A percentile compares a stretch with the other conserved stretches of the same genome.
phyloP scores from a whole-genome alignment of 169 alveolate species.

The Cryptosporidium sp. region DNA sequence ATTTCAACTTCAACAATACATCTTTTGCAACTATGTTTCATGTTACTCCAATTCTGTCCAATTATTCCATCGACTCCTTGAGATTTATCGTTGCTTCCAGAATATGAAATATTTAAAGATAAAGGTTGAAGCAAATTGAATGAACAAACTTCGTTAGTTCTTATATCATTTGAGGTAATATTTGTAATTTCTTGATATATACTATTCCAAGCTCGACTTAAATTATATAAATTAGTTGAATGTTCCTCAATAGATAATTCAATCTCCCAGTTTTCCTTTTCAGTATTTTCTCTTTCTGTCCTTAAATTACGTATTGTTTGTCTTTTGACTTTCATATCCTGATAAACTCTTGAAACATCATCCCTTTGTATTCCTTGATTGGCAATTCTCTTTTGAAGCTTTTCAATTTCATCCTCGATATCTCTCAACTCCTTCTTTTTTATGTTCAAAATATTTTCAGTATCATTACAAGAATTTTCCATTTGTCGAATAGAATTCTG shows the following conservation, averaged over 20 bases:
- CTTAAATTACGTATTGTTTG: constrained; percentile 59
- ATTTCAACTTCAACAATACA: constrained; percentile 72
- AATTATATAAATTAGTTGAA: constrained; percentile 40
- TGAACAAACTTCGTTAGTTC: constrained; percentile 35
- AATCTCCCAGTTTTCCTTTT: constrained; percentile 69
- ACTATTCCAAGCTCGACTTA: constrained; percentile 59
- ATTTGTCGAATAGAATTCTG: constrained; percentile 43
- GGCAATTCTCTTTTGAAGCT: constrained; percentile 62
- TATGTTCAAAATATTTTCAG: constrained; percentile 39
- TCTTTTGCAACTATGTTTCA: constrained; percentile 72
- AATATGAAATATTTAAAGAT: constrained; percentile 19
- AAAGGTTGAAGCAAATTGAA: constrained; percentile 36
- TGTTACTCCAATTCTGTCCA: constrained; percentile 70
- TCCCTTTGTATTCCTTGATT: constrained; percentile 69
- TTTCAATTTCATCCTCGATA: constrained; percentile 70
- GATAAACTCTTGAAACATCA: constrained; percentile 75
- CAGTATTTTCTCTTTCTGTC: constrained; percentile 60
- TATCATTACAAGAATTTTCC: constrained; percentile 67
- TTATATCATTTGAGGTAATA: constrained; percentile 56
- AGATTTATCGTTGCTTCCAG: constrained; percentile 25
- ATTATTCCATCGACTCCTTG: constrained; percentile 40
- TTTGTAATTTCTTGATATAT: constrained; percentile 51
- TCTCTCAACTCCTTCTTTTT: constrained; percentile 38
- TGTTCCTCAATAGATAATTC: constrained; percentile 57
- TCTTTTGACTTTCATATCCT: constrained; percentile 69